Conservation (phyloP, 495 filamentous ascomycete species). For the Peziza echinospora region DNA sequence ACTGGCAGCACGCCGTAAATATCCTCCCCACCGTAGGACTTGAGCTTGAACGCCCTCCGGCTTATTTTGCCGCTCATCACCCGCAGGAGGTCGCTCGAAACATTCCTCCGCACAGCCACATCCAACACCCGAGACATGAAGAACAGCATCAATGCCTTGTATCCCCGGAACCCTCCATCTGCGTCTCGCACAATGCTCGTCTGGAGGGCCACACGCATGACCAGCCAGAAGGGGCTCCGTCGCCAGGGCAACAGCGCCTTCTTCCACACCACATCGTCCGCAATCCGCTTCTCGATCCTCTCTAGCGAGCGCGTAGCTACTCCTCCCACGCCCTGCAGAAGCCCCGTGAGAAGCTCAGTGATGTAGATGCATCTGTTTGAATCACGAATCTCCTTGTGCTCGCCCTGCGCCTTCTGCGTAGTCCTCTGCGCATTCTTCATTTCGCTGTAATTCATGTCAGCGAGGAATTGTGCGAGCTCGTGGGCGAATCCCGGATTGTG, state of each 20-base stretch:
- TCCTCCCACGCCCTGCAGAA: conserved; percentile 27
- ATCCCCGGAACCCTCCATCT: conserved; percentile 18
- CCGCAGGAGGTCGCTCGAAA: too few species aligned
- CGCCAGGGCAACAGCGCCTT: conserved; percentile 28
- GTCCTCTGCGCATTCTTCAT: conserved; percentile 19
- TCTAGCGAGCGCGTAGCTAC: conserved; percentile 8
- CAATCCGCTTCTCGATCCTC: conserved; percentile 35
- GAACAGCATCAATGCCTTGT: conserved; percentile 37
- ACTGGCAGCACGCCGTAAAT: too few species aligned
- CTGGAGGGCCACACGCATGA: conserved; percentile 36
- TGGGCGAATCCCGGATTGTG: conserved; percentile 20
- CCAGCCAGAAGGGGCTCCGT: conserved; percentile 36
- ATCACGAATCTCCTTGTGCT: conserved; percentile 27
- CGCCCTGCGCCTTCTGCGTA: conserved; percentile 7
- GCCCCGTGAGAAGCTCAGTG: conserved; percentile 30
- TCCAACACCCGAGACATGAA: too few species aligned
- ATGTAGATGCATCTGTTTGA: conserved; percentile 32
- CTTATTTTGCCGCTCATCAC: too few species aligned
- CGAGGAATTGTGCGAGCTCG: conserved; percentile 24
- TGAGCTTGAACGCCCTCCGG: too few species aligned
- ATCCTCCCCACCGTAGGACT: too few species aligned
- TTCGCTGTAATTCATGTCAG: conserved; percentile 24
- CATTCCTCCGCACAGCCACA: too few species aligned
- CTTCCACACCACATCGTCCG: conserved; percentile 37
- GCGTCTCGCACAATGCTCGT: too few species aligned